Evolutionary conservation across 2,329 filamentous ascomycete genomes (phyloP), one percentile per base, ranked within the genome.

Genomic region (Esteya vermicola): DNA sequence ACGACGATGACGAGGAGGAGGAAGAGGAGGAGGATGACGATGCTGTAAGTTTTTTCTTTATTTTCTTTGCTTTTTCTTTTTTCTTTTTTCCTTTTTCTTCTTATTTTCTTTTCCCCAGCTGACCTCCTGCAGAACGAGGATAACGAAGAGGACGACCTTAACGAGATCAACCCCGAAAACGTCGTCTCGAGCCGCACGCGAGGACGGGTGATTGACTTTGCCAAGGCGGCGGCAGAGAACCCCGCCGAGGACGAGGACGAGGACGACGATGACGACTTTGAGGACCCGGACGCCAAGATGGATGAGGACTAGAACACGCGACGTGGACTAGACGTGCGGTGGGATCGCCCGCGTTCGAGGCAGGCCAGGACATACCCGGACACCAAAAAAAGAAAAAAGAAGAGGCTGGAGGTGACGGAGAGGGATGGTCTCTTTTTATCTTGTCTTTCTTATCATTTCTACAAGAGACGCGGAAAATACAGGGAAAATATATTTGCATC

Each of bases 161-260:
- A 93, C 57, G 88, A 89, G 63, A 95, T 98, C 58, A 85, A 93
- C 57, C 67, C 75, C 42, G 74, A 75, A 58, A 96, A 96, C 72
- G 93, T 96, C 59, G 78, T 96, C 56, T 80, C 80, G 47, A 75
- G 79, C 52, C 89, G 91, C 61, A 96, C 89, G 47, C 89, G 89
- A 55, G 88, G 88, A 56, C 84, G 85, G 61, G 72, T 78, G 55
- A 95, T 96, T 58, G 85, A 96, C 70, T 96, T 85, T 63, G 81
- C 82, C 54, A 86, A 93, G 67, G 88, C 88, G 18, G 85, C 85
- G 21, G 71, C 82, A 61, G 78, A 93, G 60, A 73, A 82, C 52
- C 76, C 74, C 35, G 74, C 69, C 47, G 74, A 77, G n/a, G 78
- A 83, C 8, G 82, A 88, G 6, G 82, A 89, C 23, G 85, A 86